phyloP scores from a whole-genome alignment of 2,329 filamentous ascomycete species.

The Davidsoniella neocaledoniae region DNA sequence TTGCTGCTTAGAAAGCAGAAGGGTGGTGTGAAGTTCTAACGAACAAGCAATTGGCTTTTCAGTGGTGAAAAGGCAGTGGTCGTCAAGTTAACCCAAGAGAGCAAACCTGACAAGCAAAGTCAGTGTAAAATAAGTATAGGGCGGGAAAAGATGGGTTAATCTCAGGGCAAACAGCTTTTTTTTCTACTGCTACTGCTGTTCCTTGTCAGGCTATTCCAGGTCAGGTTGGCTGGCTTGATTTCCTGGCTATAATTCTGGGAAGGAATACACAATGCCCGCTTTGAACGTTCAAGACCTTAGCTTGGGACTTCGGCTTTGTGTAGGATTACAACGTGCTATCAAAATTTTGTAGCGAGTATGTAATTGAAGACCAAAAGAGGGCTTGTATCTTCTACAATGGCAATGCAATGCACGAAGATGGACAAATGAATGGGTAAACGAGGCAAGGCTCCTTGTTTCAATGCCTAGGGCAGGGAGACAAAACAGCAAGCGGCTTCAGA shows the following conservation, averaged over 20 bases:
- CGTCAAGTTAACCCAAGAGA: too few species aligned
- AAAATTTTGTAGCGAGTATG: too few species aligned
- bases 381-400: too few species aligned
- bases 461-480: neutral
- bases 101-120: neutral
- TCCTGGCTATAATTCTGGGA: neutral
- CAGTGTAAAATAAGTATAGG: neutral
- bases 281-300: neutral
- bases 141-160: neutral
- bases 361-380: too few species aligned
- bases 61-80: too few species aligned
- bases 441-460: neutral
- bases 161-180: neutral
- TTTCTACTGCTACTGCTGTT: neutral
- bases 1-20: slow-evolving; percentile 2
- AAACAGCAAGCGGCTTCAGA: neutral
- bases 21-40: slow-evolving; percentile 3
- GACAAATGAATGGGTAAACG: too few species aligned
- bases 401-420: neutral
- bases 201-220: neutral
- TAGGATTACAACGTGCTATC: too few species aligned
- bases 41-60: neutral
- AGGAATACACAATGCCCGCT: neutral
- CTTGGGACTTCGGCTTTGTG: neutral
- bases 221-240: neutral